phyloP scores from a whole-genome alignment of 257 asterid genomes.

The Salvia hispanica region DNA sequence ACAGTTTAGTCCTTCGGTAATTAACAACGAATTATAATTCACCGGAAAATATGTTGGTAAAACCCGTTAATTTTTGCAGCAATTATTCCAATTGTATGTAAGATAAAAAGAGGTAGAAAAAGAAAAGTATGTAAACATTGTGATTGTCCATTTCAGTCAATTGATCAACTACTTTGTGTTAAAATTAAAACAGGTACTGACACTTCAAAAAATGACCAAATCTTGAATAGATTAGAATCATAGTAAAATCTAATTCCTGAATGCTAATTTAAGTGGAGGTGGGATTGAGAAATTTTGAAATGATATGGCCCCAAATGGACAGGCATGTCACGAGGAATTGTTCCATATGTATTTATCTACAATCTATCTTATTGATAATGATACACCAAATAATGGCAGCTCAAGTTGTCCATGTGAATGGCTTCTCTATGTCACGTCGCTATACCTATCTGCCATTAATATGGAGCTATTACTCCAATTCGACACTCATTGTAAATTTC shows the following conservation, averaged over 20 bases:
- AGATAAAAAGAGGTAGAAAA: background rate
- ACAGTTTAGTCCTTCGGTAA: no score
- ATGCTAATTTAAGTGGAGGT: background rate
- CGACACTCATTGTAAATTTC: background rate
- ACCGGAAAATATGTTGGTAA: no score
- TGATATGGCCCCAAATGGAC: background rate
- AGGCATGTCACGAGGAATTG: constrained; percentile 13
- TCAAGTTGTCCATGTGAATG: constrained; percentile 8
- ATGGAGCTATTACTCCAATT: background rate
- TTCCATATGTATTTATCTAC: background rate
- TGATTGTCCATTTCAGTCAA: background rate
- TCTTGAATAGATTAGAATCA: background rate
- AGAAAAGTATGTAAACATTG: background rate
- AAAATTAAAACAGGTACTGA: background rate
- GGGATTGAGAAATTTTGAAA: background rate
- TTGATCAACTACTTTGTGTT: background rate
- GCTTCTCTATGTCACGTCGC: constrained; percentile 10
- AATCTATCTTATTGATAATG: background rate
- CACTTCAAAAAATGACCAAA: background rate
- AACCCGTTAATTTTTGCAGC: no score
- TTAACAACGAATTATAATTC: no score
- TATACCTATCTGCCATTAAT: background rate
- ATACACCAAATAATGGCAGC: constrained; percentile 5
- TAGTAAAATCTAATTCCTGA: background rate
- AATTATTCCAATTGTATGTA: background rate